Conservation (phyloP, 345 rosid genomes). For the Dovyalis caffra region DNA sequence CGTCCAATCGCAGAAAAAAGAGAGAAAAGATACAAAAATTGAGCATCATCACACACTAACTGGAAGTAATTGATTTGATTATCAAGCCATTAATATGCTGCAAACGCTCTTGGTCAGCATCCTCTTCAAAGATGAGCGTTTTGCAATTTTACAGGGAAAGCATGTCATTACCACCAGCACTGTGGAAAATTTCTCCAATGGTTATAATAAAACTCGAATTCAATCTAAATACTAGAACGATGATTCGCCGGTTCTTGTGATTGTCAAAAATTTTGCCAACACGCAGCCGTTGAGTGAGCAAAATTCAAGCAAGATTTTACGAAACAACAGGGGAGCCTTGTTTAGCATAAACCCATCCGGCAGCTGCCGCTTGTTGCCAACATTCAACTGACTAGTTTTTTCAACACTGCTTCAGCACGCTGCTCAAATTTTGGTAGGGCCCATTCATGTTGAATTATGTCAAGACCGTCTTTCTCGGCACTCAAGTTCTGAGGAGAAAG, state of each 20-base stretch:
- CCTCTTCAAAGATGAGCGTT: not conserved
- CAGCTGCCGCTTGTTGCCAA: not conserved
- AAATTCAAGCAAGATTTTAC: not conserved
- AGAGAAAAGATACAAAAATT: not conserved
- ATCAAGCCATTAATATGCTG: not conserved
- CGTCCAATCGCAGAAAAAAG: not conserved
- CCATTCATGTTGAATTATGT: conserved; percentile 38
- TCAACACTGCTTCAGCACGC: conserved; percentile 80
- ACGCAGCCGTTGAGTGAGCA: not conserved
- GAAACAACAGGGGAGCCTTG: not conserved
- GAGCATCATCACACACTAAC: not conserved
- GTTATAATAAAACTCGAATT: not conserved
- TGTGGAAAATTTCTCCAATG: not conserved
- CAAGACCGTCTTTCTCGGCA: conserved; percentile 30
- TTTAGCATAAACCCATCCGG: not conserved
- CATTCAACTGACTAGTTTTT: conserved; percentile 58
- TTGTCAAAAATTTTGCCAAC: not conserved
- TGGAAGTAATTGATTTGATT: not conserved
- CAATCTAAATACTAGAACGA: conserved; percentile 4
- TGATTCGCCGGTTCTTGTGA: conserved; percentile 2
- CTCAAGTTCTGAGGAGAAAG: conserved; percentile 61
- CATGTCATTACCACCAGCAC: not conserved
- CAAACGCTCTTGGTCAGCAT: not conserved
- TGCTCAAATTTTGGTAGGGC: conserved; percentile 90
- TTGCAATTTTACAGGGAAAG: not conserved